A percentile compares a stretch with the other conserved stretches of the same genome.
These are phyloP conservation scores for Lobosporangium transversale DNA, from an alignment of 192 early-diverging fungal species.

Conservation along the genomic window DNA sequence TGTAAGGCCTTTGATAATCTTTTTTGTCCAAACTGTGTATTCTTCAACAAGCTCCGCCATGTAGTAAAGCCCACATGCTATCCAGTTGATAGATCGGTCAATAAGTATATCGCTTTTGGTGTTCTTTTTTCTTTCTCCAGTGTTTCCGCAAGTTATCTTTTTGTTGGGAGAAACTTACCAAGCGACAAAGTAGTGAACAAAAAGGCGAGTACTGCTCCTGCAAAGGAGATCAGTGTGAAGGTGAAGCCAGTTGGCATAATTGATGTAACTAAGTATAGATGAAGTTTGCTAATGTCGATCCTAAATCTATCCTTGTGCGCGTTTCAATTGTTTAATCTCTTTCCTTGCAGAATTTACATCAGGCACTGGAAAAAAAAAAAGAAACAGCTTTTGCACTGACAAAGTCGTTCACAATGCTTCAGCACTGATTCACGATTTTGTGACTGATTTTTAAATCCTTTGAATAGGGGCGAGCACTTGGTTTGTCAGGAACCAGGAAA, in stretches of 20 bases:
- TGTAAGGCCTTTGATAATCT: conserved; percentile 74
- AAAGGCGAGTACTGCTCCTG: conserved; percentile 58
- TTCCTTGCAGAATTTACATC: no score
- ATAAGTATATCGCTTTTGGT: background rate
- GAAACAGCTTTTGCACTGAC: no score
- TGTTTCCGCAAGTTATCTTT: no score
- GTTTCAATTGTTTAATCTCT: no score
- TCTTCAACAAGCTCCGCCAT: conserved; percentile 73
- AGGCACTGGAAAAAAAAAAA: conserved; percentile 10
- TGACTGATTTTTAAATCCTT: no score
- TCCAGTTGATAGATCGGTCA: background rate
- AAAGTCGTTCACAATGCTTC: no score
- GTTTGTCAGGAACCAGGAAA: no score
- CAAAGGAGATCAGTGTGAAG: conserved; percentile 63
- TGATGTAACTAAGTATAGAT: no score
- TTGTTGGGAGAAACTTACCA: no score
- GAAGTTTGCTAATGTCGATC: background rate
- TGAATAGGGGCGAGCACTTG: no score
- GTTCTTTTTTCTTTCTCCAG: background rate
- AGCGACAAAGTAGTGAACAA: conserved; percentile 67
- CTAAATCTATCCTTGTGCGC: background rate
- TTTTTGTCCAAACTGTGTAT: conserved; percentile 82
- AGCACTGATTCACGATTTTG: no score
- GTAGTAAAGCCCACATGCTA: conserved; percentile 90
- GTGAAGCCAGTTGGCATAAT: conserved; percentile 33